Conservation (phyloP, 2,329 filamentous ascomycete species). For the Canariomyces notabilis region DNA sequence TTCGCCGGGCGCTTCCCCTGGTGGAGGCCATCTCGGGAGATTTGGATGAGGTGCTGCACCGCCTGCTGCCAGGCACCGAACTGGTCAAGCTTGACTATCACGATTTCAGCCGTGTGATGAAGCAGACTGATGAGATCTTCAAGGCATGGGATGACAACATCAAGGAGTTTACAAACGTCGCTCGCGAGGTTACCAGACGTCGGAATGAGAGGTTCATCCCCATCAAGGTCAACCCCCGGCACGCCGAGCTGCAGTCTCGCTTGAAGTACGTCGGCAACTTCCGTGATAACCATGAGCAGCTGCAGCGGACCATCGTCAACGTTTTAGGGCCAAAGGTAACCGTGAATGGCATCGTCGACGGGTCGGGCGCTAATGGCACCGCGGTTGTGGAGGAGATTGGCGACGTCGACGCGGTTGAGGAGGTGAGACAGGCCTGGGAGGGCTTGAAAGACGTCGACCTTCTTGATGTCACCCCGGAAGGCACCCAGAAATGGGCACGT, state of each 20-base stretch:
- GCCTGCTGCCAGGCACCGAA: constrained; percentile 76
- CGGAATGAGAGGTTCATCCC: constrained; percentile 98
- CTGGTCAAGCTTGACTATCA: constrained; percentile 89
- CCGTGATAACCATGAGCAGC: constrained; percentile 93
- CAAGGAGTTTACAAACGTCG: constrained; percentile 97
- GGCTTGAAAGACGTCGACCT: constrained; percentile 92
- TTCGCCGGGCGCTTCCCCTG: constrained; percentile 83
- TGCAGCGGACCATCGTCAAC: constrained; percentile 92
- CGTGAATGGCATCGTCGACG: constrained; percentile 49
- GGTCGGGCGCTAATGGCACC: constrained; percentile 50
- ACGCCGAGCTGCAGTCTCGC: constrained; percentile 82
- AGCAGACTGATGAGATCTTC: constrained; percentile 79
- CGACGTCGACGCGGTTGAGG: constrained; percentile 93
- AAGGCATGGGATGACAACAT: constrained; percentile 90
- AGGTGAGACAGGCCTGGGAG: constrained; percentile 91
- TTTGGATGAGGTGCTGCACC: constrained; percentile 79
- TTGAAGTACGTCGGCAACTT: constrained; percentile 93
- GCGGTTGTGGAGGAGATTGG: constrained; percentile 89
- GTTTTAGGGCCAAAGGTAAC: constrained; percentile 77
- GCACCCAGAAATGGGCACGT: constrained; percentile 86
- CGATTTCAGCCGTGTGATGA: constrained; percentile 84
- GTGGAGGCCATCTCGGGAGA: constrained; percentile 96
- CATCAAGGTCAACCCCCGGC: constrained; percentile 88
- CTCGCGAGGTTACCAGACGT: constrained; percentile 86
- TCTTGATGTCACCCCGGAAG: constrained; percentile 83